Conservation (phyloP, 805 yeast species). For the Spathaspora hagerdaliae region DNA sequence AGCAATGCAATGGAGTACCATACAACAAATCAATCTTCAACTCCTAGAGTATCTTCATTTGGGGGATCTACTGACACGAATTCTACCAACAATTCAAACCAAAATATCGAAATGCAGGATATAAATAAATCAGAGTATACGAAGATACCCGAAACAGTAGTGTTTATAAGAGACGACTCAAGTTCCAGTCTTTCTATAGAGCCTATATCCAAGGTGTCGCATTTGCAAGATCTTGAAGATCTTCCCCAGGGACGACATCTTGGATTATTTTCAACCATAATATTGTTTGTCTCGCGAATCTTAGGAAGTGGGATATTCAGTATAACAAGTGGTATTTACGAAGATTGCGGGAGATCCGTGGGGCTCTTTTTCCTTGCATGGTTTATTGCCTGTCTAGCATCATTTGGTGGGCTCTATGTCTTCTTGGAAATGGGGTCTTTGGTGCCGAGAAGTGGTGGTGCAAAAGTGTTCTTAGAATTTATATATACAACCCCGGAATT, state of each 20-base stretch:
- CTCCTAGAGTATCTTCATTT: too few relatives aligned
- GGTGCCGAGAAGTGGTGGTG: slow-evolving; percentile 73
- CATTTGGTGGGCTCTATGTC: slow-evolving; percentile 64
- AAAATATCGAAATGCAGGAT: slow-evolving; percentile 6
- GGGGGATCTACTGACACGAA: too few relatives aligned
- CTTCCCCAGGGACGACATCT: slow-evolving; percentile 73
- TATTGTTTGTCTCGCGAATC: slow-evolving; percentile 62
- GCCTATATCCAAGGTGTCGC: slow-evolving; percentile 7
- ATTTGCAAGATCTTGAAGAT: slow-evolving; percentile 40
- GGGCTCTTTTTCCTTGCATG: slow-evolving; percentile 58
- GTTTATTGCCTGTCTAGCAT: slow-evolving; percentile 56
- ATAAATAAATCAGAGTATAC: slow-evolving; percentile 7
- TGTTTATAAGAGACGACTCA: neutral
- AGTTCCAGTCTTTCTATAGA: neutral
- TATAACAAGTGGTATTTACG: slow-evolving; percentile 61
- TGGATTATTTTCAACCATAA: slow-evolving; percentile 63
- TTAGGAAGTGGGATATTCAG: slow-evolving; percentile 80
- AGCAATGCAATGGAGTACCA: too few relatives aligned
- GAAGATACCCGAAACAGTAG: slow-evolving; percentile 1
- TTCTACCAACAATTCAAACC: neutral
- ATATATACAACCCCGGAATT: slow-evolving; percentile 59
- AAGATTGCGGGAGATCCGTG: slow-evolving; percentile 66
- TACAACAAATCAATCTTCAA: too few relatives aligned
- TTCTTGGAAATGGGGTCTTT: slow-evolving; percentile 69
- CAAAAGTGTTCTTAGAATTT: slow-evolving; percentile 67